Evolutionary conservation across 2,329 filamentous ascomycete species (phyloP), one percentile per base, ranked within the genome.

Genomic region (Graphiopsis chlorocephala): DNA sequence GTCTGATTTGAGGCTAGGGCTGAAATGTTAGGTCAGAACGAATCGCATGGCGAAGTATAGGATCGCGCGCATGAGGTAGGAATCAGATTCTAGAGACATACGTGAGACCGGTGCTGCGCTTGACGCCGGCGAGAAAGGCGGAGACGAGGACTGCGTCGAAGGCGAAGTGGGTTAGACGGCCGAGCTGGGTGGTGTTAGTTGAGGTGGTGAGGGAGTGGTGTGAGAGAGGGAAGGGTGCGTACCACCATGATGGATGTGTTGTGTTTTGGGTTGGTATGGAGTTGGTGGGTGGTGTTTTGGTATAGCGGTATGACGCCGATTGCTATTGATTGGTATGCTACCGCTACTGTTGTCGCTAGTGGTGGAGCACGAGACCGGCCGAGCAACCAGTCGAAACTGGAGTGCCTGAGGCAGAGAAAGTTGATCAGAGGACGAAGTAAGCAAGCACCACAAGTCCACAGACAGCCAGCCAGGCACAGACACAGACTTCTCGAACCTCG

Each of bases 71-170:
- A 4, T 57, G 50, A 29, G 26, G 29, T 20, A 31, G 25, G 25
- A 28, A 11, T n/a, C n/a, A n/a, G 38, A 29, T 10, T n/a, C 17
- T 11, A 57, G 55, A 31, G 71, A 90, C 91, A 86, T 91, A 99
- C 95, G 93, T 97, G 81, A 99, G 85, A 75, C 95, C 95, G 67
- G 95, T 98, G 69, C 94, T 97, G 72, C 95, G 92, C 83, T 96
- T 96, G 84, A 99, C 93, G 74, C 95, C 95, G 45, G 95, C 95
- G 71, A 99, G 88, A 78, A 98, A 94, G 68, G 95, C 92, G 74
- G 95, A 99, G 78, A 99, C 91, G 73, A 98, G 87, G 72, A 98
- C 92, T 69, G 94, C 94, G 81, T 98, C 94, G 79, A 98, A 94
- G 75, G 93, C 92, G 83, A 96, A 97, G 83, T 98, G 94, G 78